Evolutionary conservation across 768 basidiomycete genomes (phyloP).

Genomic region (Termitomyces sp.): DNA sequence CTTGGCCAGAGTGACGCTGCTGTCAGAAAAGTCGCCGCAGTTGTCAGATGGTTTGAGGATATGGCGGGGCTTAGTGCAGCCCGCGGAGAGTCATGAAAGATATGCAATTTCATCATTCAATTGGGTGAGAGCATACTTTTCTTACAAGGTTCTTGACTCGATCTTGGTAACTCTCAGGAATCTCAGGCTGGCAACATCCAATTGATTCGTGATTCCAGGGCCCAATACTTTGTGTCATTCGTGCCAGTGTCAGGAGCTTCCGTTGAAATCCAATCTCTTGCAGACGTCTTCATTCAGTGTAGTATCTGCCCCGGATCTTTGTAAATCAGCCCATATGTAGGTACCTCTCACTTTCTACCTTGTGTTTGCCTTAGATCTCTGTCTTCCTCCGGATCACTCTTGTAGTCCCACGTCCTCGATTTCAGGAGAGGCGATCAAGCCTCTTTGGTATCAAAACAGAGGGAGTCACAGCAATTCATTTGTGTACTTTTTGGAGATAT

Average conservation of each 20-base stretch:
- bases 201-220: not conserved
- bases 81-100: not conserved
- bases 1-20: constrained; percentile 67
- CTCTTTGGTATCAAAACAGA: not conserved
- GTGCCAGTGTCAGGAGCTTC: not conserved
- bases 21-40: constrained; percentile 62
- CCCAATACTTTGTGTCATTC: not conserved
- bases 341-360: not conserved
- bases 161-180: not conserved
- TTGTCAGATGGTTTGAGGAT: constrained; percentile 72
- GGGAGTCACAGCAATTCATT: not conserved
- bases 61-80: constrained; percentile 54
- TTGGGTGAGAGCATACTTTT: not conserved
- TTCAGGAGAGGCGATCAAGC: not conserved
- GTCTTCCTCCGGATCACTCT: not conserved
- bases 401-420: not conserved
- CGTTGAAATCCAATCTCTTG: not conserved
- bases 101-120: not conserved
- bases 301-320: not conserved
- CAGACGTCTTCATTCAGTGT: not conserved
- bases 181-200: not conserved
- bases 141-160: too few species aligned
- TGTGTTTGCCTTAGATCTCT: not conserved
- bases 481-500: constrained; percentile 10
- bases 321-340: not conserved